Base-by-base conservation (phyloP, 2,329 filamentous ascomycete genomes). In the Tolypocladium endophyticum region DNA sequence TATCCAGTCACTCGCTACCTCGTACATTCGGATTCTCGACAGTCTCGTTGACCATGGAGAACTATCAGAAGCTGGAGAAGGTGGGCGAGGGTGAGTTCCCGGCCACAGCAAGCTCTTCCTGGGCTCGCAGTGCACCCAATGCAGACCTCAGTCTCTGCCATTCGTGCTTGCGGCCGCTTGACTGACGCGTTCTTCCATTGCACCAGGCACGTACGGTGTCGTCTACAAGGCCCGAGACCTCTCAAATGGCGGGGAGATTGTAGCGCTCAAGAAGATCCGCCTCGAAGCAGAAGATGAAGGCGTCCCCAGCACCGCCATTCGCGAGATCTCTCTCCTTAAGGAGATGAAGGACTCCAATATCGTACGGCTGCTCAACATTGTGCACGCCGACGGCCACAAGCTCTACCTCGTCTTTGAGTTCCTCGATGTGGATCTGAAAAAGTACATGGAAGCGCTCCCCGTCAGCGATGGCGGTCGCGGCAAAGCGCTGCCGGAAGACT, bases 61-160 rank as follows among this genome's bases (percentile, higher is more conserved):
- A 96, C 77, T 96, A 96, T 75, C 90, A 96, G 77, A 95, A 95
- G 79, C 84, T 96, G 70, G 92, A 96, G 79, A 96, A 96, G 81
- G 92, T 96, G 70, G 92, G 92, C 75, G 92, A 96, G 84, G 92
- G 92, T 94, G 78, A 68, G 83, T 69, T 63, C 50, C 14, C 30
- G 30, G 50, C 14, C 20, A 30, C 11, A 41, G 12, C 36, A 28
- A 23, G 18, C 52, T 30, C 57, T 41, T 58, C n/a, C 45, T 38
- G 28, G 16, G 25, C 57, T n/a, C 28, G 23, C 56, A 23, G 41
- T 8, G 33, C 36, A 36, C 23, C 50, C 39, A 11, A 9, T 18
- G 20, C 39, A 45, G 16, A 28, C 50, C 12, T 9, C 50, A 6
- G 30, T 11, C 47, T 30, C 28, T 20, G 16, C 47, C 47, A 11